These are phyloP conservation scores for Cladobotryum mycophilum DNA, from an alignment of 2,329 filamentous ascomycete genomes.

Conservation along the genomic window DNA sequence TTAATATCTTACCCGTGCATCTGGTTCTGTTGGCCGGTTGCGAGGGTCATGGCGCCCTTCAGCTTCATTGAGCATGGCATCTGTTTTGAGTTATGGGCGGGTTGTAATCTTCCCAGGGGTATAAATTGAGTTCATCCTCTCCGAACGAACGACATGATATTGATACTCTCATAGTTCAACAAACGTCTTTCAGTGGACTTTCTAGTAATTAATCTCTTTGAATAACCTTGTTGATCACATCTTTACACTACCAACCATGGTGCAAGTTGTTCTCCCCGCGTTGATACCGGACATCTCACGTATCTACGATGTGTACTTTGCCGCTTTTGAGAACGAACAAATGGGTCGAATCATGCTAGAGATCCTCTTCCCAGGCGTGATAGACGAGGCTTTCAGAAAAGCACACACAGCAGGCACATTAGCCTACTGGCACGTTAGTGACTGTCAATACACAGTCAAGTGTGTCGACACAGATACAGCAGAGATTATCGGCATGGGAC, in stretches of 20 bases:
- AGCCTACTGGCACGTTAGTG: constrained; percentile 32
- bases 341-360: constrained; percentile 36
- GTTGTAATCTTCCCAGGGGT: too few species aligned
- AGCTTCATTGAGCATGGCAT: too few species aligned
- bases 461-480: constrained; percentile 38
- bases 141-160: too few species aligned
- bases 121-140: too few species aligned
- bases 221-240: too few species aligned
- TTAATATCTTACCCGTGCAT: too few species aligned
- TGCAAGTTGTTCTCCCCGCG: constrained; percentile 37
- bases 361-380: constrained; percentile 34
- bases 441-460: constrained; percentile 41
- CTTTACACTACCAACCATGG: constrained; percentile 22
- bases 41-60: too few species aligned
- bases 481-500: constrained; percentile 40
- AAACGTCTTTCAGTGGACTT: background rate
- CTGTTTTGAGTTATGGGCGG: too few species aligned
- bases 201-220: too few species aligned
- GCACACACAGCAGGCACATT: constrained; percentile 36
- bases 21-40: too few species aligned
- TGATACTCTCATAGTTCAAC: too few species aligned
- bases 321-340: constrained; percentile 33
- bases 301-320: constrained; percentile 43
- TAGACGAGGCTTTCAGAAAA: constrained; percentile 34
- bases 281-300: constrained; percentile 39